These are phyloP conservation scores for Stephanodiscus minutulus DNA, from an alignment of 108 stramenopile genomes.

Conservation along the genomic window DNA sequence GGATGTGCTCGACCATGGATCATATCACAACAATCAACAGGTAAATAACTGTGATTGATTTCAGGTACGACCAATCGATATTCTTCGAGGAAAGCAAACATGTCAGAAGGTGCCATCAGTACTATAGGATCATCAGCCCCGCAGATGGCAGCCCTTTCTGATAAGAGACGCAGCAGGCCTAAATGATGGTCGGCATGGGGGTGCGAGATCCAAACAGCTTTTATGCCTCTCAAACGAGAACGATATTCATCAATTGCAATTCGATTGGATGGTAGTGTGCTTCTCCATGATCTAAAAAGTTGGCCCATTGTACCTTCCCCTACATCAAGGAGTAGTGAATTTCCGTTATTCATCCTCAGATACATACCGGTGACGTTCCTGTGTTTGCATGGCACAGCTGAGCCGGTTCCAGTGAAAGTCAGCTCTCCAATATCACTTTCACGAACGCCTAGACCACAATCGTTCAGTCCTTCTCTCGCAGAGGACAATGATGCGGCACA, in stretches of 20 bases:
- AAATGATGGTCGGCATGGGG: conserved; percentile 98
- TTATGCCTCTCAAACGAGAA: conserved; percentile 56
- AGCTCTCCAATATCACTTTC: conserved; percentile 52
- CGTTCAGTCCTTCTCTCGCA: not conserved
- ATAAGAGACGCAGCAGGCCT: conserved; percentile 86
- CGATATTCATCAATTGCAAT: conserved; percentile 36
- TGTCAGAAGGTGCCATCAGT: conserved; percentile 82
- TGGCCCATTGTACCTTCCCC: conserved; percentile 97
- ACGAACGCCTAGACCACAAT: conserved; percentile 1
- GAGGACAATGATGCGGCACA: conserved; percentile 9
- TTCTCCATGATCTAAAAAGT: conserved; percentile 72
- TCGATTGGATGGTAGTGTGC: conserved; percentile 12
- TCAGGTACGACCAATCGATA: conserved; percentile 64
- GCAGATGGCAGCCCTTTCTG: conserved; percentile 54
- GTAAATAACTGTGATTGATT: conserved; percentile 61
- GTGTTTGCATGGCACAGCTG: conserved; percentile 96
- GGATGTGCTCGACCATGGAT: conserved; percentile 32
- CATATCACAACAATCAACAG: conserved; percentile 74
- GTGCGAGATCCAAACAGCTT: conserved; percentile 96
- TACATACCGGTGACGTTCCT: conserved; percentile 95
- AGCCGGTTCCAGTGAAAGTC: conserved; percentile 96
- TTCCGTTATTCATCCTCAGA: conserved; percentile 60
- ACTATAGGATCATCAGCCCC: conserved; percentile 62
- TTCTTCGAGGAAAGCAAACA: conserved; percentile 79
- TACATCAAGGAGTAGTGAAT: conserved; percentile 85